A percentile compares a stretch with the other conserved stretches of the same genome.
These are phyloP conservation scores for Sherardia arvensis DNA, from an alignment of 257 asterid species.

Conservation along the genomic window DNA sequence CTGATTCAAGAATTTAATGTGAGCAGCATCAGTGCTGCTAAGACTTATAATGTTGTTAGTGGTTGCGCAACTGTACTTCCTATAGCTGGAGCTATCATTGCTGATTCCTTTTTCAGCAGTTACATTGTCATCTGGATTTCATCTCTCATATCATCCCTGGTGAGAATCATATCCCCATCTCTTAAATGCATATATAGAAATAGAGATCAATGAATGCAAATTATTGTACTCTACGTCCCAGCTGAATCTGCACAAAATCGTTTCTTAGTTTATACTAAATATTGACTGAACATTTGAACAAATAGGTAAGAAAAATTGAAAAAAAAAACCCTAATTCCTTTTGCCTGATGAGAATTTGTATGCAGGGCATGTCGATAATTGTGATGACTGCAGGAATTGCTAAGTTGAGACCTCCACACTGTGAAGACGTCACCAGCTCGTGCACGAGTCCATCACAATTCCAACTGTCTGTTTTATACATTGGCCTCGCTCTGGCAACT, in stretches of 20 bases:
- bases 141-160: constrained; percentile 55
- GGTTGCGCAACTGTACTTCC: constrained; percentile 62
- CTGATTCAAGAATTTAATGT: constrained; percentile 59
- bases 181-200: no score
- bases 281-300: no score
- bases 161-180: constrained; percentile 2
- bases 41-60: constrained; percentile 44
- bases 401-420: constrained; percentile 16
- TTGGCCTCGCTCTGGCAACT: constrained; percentile 8
- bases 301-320: no score
- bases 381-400: constrained; percentile 4
- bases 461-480: constrained; percentile 12
- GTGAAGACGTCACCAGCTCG: neutral
- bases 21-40: constrained; percentile 58
- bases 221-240: no score
- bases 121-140: constrained; percentile 66
- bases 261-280: no score
- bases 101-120: constrained; percentile 57
- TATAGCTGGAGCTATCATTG: constrained; percentile 49
- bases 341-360: neutral
- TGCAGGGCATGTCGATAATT: constrained; percentile 1
- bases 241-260: no score
- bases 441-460: constrained; percentile 9
- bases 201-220: no score
- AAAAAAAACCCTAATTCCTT: no score